These are phyloP conservation scores for Colletotrichum noveboracense DNA, from an alignment of 2,329 filamentous ascomycete genomes.

Conservation along the genomic window DNA sequence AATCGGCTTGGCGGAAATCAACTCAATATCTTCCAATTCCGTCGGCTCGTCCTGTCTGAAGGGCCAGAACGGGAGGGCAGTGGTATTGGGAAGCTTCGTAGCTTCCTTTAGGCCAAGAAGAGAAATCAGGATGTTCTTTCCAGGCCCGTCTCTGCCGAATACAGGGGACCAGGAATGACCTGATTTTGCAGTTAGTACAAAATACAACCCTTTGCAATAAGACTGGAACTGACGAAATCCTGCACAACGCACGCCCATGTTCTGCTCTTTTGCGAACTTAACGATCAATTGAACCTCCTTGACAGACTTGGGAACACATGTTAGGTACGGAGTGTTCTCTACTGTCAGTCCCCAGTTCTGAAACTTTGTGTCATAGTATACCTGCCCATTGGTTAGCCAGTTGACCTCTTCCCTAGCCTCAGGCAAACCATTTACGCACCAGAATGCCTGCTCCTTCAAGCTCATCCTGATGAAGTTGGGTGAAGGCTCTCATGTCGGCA, in stretches of 20 bases:
- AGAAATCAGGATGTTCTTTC: constrained; percentile 43
- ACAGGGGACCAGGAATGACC: constrained; percentile 46
- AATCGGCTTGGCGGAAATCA: constrained; percentile 30
- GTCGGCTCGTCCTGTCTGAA: constrained; percentile 25
- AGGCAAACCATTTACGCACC: background rate
- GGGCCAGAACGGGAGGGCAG: constrained; percentile 32
- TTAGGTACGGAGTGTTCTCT: constrained; percentile 41
- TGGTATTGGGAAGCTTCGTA: constrained; percentile 40
- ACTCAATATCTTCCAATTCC: constrained; percentile 45
- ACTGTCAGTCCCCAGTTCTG: constrained; percentile 47
- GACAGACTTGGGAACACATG: constrained; percentile 45
- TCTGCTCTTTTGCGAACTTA: constrained; percentile 36
- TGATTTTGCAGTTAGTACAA: background rate
- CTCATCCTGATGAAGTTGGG: background rate
- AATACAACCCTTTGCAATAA: background rate
- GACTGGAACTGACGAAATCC: constrained; percentile 37
- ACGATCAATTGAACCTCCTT: constrained; percentile 45
- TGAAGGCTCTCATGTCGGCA: background rate
- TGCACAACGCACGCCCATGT: constrained; percentile 42
- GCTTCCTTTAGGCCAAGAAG: constrained; percentile 42
- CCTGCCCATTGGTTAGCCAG: constrained; percentile 23
- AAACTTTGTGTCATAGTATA: constrained; percentile 36
- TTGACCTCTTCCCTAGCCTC: background rate
- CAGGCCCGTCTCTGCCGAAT: constrained; percentile 39
- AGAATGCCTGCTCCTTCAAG: background rate